These are phyloP conservation scores for Pichia deserticola DNA, from an alignment of 805 yeast genomes.

Conservation along the genomic window DNA sequence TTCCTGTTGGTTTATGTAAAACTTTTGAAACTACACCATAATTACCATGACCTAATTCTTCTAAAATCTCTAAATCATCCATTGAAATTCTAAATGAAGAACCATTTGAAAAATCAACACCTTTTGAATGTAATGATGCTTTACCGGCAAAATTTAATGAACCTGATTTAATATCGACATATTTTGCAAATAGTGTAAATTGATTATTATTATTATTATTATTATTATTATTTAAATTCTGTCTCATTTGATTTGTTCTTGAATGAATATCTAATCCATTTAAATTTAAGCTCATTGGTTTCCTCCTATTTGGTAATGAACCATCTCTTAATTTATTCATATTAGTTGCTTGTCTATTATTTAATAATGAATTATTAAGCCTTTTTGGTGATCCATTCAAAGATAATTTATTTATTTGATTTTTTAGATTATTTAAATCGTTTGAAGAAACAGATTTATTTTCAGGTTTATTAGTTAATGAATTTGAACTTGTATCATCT, in stretches of 20 bases:
- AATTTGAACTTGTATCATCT: no score
- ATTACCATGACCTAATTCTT: constrained; percentile 91
- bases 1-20: constrained; percentile 84
- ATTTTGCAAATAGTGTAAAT: constrained; percentile 79
- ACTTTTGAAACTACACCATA: constrained; percentile 95
- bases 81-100: constrained; percentile 78
- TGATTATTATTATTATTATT: constrained; percentile 33
- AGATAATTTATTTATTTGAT: background rate
- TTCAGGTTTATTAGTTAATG: background rate
- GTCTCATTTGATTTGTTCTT: background rate
- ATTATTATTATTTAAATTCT: no score
- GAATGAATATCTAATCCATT: constrained; percentile 11
- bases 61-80: constrained; percentile 75
- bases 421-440: background rate
- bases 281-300: constrained; percentile 9
- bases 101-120: constrained; percentile 86
- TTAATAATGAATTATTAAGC: background rate
- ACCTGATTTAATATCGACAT: constrained; percentile 88
- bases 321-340: constrained; percentile 18
- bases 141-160: constrained; percentile 88
- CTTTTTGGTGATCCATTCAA: background rate
- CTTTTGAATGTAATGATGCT: constrained; percentile 84
- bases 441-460: background rate
- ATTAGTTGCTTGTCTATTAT: background rate
- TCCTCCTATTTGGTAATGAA: constrained; percentile 19